A percentile compares a stretch with the other conserved stretches of the same genome.
These are phyloP conservation scores for Pseudomonodictys pantanalensis DNA, from an alignment of 495 filamentous ascomycete genomes.

Conservation along the genomic window DNA sequence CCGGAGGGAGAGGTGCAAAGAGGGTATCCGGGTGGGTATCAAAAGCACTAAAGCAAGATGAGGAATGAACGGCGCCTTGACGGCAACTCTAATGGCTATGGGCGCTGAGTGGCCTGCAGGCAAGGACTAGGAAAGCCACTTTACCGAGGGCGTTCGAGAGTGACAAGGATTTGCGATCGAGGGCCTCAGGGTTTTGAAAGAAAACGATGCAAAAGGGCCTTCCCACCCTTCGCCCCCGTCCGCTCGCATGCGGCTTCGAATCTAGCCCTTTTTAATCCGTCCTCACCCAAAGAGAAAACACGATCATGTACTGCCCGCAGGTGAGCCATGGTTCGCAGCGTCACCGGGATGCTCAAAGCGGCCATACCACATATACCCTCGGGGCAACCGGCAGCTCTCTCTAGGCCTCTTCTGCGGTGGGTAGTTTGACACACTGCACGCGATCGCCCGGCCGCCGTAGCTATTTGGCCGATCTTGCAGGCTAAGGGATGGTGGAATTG, in stretches of 20 bases:
- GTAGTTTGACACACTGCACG: background rate
- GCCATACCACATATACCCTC: too few species aligned
- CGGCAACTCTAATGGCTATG: background rate
- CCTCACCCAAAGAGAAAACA: too few species aligned
- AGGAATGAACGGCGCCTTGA: background rate
- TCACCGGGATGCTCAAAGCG: too few species aligned
- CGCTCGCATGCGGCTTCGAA: too few species aligned
- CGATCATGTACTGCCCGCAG: too few species aligned
- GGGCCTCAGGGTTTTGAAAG: background rate
- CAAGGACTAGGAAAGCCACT: background rate
- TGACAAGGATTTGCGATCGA: background rate
- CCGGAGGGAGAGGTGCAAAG: background rate
- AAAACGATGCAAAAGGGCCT: background rate
- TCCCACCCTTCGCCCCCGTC: too few species aligned
- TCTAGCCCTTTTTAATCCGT: too few species aligned
- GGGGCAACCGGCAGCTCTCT: too few species aligned
- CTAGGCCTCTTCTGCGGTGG: too few species aligned
- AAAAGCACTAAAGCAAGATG: background rate
- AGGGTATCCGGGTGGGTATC: background rate
- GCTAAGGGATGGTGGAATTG: too few species aligned
- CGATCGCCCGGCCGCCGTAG: background rate
- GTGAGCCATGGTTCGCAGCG: too few species aligned
- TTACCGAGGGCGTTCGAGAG: background rate
- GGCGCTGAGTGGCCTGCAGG: background rate
- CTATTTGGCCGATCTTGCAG: too few species aligned